Evolutionary conservation across 169 alveolate genomes (phyloP), one percentile per base, ranked within the genome.

Genomic region (Plasmodium falciparum): DNA sequence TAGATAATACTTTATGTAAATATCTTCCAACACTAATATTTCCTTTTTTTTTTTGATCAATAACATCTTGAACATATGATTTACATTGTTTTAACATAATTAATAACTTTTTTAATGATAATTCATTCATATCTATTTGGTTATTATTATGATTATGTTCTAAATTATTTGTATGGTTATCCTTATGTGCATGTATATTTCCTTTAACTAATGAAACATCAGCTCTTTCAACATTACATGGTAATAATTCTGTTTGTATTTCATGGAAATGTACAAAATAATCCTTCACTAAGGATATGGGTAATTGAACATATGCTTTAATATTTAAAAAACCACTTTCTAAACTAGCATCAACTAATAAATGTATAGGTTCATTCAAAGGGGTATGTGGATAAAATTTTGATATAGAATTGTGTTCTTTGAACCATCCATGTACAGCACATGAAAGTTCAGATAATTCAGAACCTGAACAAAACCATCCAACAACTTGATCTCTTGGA

Each of bases 391-490:
- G 97, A 67, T 93, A 95, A 88, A 97, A 97, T 92, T 94, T 96
- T 43, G 98, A 96, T 20, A 94, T 96, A 5, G 95, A 91, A 90
- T 92, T 93, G 86, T 93, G 95, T 73, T 95, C 96, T 88, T 96
- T 97, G 88, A 97, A 97, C 98, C 98, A 97, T 12, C 98, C 98
- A 74, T 97, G 97, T 12, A 96, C 97, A 22, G 98, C 98, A 88
- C 98, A 96, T n/a, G 98, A 95, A 39, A 96, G 93, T 85, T 96
- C 97, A 1, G 97, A 94, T 93, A 97, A 93, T 67, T 95, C 97
- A n/a, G 97, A 93, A 22, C 98, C 97, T 2, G 98, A 95, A 88
- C 98, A 95, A 89, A 96, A 96, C 95, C 98, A 96, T 26, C 98
- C 98, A 56, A 97, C 97, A 7, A 96, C 98, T 80, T 96, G 97